Percentiles rank a stretch among this genome's conserved stretches.
Evolutionary conservation across 768 basidiomycete genomes (phyloP).

Genomic region (Xanthoconium purpureum): DNA sequence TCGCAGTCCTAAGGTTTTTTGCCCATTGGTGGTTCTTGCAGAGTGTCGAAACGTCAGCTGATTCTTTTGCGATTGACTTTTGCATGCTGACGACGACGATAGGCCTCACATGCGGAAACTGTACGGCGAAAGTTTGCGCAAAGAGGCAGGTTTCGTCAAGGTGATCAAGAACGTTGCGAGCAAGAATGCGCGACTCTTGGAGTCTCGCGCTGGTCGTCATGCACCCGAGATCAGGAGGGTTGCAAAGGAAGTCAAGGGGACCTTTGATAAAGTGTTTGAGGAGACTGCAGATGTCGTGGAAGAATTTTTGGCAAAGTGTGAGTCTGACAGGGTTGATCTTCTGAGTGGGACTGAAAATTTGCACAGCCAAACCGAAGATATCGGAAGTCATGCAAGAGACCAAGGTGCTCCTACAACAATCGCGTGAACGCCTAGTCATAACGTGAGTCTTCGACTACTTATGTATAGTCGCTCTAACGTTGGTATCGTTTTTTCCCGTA

Average conservation of each 20-base stretch:
- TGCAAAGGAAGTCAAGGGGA: constrained; percentile 90
- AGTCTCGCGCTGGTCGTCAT: constrained; percentile 74
- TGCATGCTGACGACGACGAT: neutral
- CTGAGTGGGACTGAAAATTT: constrained; percentile 4
- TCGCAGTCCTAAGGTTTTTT: constrained; percentile 82
- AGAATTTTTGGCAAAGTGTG: constrained; percentile 90
- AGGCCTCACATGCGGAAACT: constrained; percentile 99
- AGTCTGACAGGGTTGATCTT: constrained; percentile 25
- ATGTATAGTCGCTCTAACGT: neutral
- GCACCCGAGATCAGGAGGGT: constrained; percentile 78
- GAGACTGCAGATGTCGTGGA: constrained; percentile 92
- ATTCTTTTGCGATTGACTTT: neutral
- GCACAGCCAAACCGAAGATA: constrained; percentile 78
- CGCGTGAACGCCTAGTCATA: constrained; percentile 86
- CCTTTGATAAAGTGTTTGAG: constrained; percentile 93
- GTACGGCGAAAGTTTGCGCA: constrained; percentile 89
- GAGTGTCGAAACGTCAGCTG: constrained; percentile 80
- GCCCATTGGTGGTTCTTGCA: constrained; percentile 97
- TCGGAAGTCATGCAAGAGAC: constrained; percentile 92
- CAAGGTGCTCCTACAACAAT: constrained; percentile 86
- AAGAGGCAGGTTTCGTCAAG: constrained; percentile 96
- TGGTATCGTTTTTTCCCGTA: constrained; percentile 15
- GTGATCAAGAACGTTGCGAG: constrained; percentile 93
- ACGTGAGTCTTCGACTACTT: constrained; percentile 52
- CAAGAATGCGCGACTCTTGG: constrained; percentile 74